A percentile compares a stretch with the other conserved stretches of the same genome.
phyloP scores from a whole-genome alignment of 2,329 filamentous ascomycete genomes.

The Fusarium tupiense region DNA sequence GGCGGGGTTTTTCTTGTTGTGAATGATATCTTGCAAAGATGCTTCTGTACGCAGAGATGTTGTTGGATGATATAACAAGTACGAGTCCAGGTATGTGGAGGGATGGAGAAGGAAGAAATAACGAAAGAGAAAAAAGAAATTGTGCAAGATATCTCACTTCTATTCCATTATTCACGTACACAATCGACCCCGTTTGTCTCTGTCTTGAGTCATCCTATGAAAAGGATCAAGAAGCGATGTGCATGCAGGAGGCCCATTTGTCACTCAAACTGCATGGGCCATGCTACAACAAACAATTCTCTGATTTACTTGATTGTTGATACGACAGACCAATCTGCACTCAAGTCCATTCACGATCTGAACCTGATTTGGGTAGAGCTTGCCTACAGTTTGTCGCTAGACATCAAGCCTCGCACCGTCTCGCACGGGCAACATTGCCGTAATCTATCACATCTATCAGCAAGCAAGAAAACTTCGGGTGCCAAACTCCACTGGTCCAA shows the following conservation, averaged over 20 bases:
- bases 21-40: too few species aligned
- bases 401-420: not conserved
- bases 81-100: not conserved
- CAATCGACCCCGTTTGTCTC: rapidly evolving
- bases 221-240: not conserved
- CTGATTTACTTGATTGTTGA: not conserved
- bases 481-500: not conserved
- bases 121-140: not conserved
- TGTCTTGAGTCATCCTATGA: not conserved
- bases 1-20: too few species aligned
- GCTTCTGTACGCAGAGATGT: too few species aligned
- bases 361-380: rapidly evolving
- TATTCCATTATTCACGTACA: rapidly evolving
- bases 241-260: not conserved
- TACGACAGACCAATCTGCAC: rapidly evolving
- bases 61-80: not conserved
- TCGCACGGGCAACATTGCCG: not conserved
- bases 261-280: not conserved
- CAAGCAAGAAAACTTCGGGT: too few species aligned
- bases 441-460: too few species aligned
- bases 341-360: rapidly evolving
- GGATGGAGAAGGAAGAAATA: not conserved
- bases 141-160: not conserved
- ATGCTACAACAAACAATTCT: not conserved
- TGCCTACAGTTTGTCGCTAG: not conserved